A percentile compares a stretch with the other conserved stretches of the same genome.
Conservation (phyloP, 2,329 filamentous ascomycete species). For the Paracoccidioides lutzii region DNA sequence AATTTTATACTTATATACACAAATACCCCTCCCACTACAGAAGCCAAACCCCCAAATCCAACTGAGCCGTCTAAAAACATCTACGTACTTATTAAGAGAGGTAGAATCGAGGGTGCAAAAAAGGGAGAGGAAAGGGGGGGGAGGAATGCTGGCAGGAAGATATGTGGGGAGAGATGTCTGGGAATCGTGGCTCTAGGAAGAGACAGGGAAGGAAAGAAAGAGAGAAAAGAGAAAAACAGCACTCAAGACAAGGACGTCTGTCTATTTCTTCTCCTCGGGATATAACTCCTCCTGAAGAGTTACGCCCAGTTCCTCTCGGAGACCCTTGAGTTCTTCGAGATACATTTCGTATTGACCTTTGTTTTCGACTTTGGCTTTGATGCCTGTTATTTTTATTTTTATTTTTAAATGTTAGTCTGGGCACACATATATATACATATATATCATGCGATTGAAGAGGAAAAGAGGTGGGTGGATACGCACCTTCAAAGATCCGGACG, state of each 20-base stretch:
- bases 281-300: conserved; percentile 86
- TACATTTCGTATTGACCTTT: conserved; percentile 93
- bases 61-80: background rate
- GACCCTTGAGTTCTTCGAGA: conserved; percentile 78
- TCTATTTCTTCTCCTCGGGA: conserved; percentile 42
- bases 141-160: background rate
- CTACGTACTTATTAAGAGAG: background rate
- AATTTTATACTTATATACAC: background rate
- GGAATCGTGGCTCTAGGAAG: background rate
- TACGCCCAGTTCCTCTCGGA: conserved; percentile 88
- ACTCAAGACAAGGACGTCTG: no score
- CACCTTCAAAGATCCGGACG: conserved; percentile 97
- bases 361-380: conserved; percentile 99
- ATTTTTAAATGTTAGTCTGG: background rate
- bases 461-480: conserved; percentile 19
- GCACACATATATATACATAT: background rate
- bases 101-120: background rate
- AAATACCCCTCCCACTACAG: background rate
- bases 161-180: background rate
- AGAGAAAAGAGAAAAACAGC: background rate
- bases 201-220: background rate
- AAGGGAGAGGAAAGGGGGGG: background rate
- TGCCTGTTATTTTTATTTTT: conserved; percentile 44
- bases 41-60: background rate
- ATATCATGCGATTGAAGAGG: background rate